Conservation (phyloP, 257 asterid species). For the Nicotiana paniculata region DNA sequence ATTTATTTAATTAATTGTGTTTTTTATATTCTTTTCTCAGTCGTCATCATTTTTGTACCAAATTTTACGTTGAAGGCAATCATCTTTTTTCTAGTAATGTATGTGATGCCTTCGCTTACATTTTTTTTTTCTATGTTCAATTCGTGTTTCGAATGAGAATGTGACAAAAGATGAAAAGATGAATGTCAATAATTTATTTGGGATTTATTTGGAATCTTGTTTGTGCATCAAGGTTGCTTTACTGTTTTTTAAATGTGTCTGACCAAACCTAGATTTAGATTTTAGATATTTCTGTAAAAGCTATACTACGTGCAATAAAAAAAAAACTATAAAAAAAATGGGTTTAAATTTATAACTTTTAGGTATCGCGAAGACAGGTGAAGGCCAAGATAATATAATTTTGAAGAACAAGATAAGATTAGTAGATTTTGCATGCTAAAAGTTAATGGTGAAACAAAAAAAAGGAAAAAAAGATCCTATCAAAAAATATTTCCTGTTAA, state of each 20-base stretch:
- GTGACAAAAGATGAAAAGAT: neutral
- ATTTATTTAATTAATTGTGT: neutral
- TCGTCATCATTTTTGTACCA: constrained; percentile 16
- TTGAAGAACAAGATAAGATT: too few relatives aligned
- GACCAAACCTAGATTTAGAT: neutral
- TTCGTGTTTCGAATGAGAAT: neutral
- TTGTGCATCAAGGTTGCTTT: neutral
- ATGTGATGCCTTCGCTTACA: neutral
- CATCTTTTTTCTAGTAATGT: neutral
- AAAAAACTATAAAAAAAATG: too few relatives aligned
- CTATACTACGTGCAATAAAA: neutral
- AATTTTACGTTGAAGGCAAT: neutral
- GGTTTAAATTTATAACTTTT: too few relatives aligned
- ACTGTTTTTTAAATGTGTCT: too few relatives aligned
- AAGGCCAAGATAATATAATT: neutral
- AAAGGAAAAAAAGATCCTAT: too few relatives aligned
- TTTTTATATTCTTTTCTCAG: neutral
- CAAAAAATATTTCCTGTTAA: too few relatives aligned
- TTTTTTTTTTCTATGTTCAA: neutral
- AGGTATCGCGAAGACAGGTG: neutral
- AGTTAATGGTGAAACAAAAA: too few relatives aligned
- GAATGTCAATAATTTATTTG: neutral
- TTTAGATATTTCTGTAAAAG: neutral
- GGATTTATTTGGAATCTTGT: neutral
- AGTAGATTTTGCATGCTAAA: too few relatives aligned